These are phyloP conservation scores for Saccharomyces cerevisiae DNA, from an alignment of 805 yeast species.

Conservation along the genomic window DNA sequence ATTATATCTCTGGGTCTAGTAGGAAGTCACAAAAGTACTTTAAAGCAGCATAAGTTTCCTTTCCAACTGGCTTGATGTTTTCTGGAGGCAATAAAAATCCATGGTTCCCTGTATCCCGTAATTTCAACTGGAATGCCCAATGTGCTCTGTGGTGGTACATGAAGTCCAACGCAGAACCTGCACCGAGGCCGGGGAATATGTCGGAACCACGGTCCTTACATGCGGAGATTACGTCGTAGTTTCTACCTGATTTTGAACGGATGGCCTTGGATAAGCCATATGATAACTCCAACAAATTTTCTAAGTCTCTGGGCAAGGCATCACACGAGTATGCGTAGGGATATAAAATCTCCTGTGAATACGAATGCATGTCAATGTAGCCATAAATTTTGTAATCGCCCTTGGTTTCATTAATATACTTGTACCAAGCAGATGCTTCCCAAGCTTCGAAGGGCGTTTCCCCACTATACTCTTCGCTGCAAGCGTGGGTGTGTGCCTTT, in stretches of 20 bases:
- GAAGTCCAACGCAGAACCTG: conserved; percentile 74
- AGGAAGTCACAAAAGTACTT: conserved; percentile 56
- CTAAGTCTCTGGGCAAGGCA: conserved; percentile 67
- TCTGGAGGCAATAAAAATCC: conserved; percentile 73
- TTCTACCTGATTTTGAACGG: conserved; percentile 52
- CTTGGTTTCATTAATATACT: conserved; percentile 36
- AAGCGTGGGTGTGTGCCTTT: conserved; percentile 50
- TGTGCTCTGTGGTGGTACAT: conserved; percentile 76
- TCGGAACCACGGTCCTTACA: conserved; percentile 74
- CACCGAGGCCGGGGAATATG: conserved; percentile 62
- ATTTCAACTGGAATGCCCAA: conserved; percentile 78
- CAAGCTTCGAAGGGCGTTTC: conserved; percentile 59
- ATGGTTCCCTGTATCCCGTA: conserved; percentile 74
- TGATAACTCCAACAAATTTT: conserved; percentile 71
- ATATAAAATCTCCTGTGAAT: conserved; percentile 72
- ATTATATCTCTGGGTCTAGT: conserved; percentile 34
- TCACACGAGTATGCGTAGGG: conserved; percentile 79
- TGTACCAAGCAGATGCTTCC: conserved; percentile 46
- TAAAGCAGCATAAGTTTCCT: conserved; percentile 61
- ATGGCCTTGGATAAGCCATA: conserved; percentile 74
- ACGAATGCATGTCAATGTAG: conserved; percentile 75
- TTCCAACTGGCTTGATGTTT: conserved; percentile 67
- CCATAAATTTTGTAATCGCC: conserved; percentile 58
- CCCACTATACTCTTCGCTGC: conserved; percentile 81
- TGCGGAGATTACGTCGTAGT: conserved; percentile 65